phyloP scores from a whole-genome alignment of 1,284 basidiomycete genomes.

The Cryptococcus sp. region DNA sequence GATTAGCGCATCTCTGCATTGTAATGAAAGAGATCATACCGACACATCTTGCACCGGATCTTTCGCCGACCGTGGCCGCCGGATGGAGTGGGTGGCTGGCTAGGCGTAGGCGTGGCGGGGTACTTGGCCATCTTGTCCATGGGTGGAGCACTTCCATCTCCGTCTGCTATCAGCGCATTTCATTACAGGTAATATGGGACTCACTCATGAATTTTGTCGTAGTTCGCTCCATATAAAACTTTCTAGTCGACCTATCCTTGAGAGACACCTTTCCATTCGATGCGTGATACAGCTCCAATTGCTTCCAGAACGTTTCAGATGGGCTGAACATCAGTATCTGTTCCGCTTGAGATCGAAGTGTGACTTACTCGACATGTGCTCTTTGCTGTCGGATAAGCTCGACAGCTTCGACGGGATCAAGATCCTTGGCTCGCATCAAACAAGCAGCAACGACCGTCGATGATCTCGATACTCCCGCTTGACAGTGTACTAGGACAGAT shows the following conservation, averaged over 20 bases:
- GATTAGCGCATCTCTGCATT: background rate
- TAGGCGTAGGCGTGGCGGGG: constrained; percentile 63
- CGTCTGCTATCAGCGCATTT: constrained; percentile 47
- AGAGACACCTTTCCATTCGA: constrained; percentile 66
- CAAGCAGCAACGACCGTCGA: constrained; percentile 77
- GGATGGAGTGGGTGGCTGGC: constrained; percentile 57
- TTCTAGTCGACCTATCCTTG: constrained; percentile 64
- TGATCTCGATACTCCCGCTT: constrained; percentile 78
- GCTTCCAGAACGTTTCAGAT: constrained; percentile 69
- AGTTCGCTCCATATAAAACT: constrained; percentile 74
- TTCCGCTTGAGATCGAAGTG: background rate
- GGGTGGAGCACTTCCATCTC: constrained; percentile 59
- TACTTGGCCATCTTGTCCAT: constrained; percentile 70
- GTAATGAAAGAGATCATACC: constrained; percentile 50
- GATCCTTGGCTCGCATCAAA: constrained; percentile 66
- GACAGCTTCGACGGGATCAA: constrained; percentile 65
- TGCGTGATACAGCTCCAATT: constrained; percentile 70
- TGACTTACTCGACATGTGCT: constrained; percentile 60
- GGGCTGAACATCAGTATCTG: constrained; percentile 54
- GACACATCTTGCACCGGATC: constrained; percentile 88
- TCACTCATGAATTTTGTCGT: constrained; percentile 70
- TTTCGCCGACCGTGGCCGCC: constrained; percentile 41
- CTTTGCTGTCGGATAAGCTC: constrained; percentile 62
- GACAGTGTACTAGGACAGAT: constrained; percentile 78
- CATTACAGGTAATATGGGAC: too few relatives aligned